Percentiles rank a stretch among this genome's conserved stretches.
These are phyloP conservation scores for Aureobasidium namibiae DNA, from an alignment of 2,329 filamentous ascomycete species.

Conservation along the genomic window DNA sequence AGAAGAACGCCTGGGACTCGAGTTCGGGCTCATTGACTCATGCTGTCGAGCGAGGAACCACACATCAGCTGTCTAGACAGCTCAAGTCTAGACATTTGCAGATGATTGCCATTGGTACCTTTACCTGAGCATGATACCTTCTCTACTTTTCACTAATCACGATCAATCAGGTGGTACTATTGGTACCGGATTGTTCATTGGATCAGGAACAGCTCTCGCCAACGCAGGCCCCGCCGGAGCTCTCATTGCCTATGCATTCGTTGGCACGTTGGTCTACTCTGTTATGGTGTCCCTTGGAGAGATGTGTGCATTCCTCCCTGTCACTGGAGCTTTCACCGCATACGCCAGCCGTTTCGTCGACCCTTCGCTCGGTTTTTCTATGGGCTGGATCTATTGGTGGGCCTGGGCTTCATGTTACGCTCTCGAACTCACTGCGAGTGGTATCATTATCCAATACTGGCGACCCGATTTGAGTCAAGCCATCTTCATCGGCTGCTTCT, in stretches of 20 bases:
- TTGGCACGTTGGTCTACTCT: conserved; percentile 38
- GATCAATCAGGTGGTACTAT: conserved; percentile 21
- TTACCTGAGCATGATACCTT: neutral
- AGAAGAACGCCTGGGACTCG: conserved; percentile 6
- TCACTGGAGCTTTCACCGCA: conserved; percentile 46
- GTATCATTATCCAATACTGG: conserved; percentile 34
- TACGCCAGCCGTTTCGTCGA: conserved; percentile 41
- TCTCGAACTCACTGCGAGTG: conserved; percentile 31
- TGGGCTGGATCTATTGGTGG: conserved; percentile 40
- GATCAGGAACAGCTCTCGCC: conserved; percentile 30
- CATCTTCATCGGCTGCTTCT: conserved; percentile 29
- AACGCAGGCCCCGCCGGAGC: conserved; percentile 36
- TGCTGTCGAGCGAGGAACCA: conserved; percentile 8
- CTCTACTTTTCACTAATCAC: neutral
- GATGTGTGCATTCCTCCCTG: conserved; percentile 54
- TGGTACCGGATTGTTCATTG: conserved; percentile 33
- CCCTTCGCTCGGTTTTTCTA: conserved; percentile 37
- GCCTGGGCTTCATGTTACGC: conserved; percentile 35
- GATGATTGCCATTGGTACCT: conserved; percentile 30
- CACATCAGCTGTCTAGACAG: conserved; percentile 9
- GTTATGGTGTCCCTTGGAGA: conserved; percentile 45
- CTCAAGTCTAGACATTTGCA: conserved; percentile 29
- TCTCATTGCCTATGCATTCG: conserved; percentile 37
- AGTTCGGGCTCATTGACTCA: conserved; percentile 2
- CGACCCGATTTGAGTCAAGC: conserved; percentile 33